Percentiles rank a stretch among this genome's conserved stretches.
Evolutionary conservation across 176 grass and related monocot species (phyloP).

Genomic region (Cenchrus fungigraminus): DNA sequence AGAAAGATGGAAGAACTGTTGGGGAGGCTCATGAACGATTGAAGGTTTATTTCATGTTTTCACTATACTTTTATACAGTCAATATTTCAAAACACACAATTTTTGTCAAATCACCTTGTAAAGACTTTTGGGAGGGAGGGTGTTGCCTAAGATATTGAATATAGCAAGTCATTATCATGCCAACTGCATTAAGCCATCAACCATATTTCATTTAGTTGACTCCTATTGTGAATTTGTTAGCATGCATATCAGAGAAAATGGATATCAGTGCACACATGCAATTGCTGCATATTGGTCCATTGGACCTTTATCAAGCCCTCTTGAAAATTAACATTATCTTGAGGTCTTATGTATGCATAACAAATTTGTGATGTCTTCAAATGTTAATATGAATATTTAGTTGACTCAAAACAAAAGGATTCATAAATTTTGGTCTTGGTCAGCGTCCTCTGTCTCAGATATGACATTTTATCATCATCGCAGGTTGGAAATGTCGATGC

Average conservation of each 20-base stretch:
- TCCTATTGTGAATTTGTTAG: background rate
- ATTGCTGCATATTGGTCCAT: constrained; percentile 1
- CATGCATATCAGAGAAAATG: background rate
- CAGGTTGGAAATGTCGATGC: constrained; percentile 94
- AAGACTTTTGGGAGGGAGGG: background rate
- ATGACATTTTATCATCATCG: constrained; percentile 28
- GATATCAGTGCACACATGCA: constrained; percentile 16
- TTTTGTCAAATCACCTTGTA: constrained; percentile 13
- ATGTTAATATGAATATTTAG: too few relatives aligned
- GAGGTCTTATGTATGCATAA: background rate
- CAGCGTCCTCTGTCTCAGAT: constrained; percentile 28
- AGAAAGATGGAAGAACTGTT: constrained; percentile 87
- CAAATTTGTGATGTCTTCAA: background rate
- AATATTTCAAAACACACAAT: background rate
- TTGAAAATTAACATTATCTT: background rate
- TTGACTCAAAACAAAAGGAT: background rate
- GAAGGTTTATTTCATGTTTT: constrained; percentile 67
- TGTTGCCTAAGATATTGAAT: background rate
- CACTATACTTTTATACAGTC: constrained; percentile 6
- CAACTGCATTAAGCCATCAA: background rate
- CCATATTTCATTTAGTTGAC: constrained; percentile 6
- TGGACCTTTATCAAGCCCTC: constrained; percentile 14
- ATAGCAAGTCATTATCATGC: constrained; percentile 4
- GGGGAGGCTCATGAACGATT: constrained; percentile 93
- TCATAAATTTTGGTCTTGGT: constrained; percentile 13